Evolutionary conservation across 2,329 filamentous ascomycete genomes (phyloP).

Genomic region (Aspergillus sergii): DNA sequence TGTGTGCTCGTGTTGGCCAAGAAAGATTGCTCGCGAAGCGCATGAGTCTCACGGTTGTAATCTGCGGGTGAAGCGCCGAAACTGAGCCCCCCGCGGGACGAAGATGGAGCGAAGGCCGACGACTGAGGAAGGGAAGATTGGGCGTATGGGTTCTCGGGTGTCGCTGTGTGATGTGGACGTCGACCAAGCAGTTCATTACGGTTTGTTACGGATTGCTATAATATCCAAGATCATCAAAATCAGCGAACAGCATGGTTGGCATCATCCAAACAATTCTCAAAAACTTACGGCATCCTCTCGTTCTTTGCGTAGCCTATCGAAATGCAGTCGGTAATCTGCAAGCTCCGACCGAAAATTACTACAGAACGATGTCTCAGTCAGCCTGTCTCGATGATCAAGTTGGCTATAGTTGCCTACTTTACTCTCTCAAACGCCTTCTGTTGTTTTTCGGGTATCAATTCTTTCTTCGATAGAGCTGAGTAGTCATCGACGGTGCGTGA

Average conservation of each 20-base stretch:
- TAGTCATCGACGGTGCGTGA: slow-evolving; percentile 93
- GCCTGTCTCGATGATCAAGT: background rate
- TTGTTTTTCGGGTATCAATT: slow-evolving; percentile 87
- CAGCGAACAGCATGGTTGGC: too few species aligned
- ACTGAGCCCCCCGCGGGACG: slow-evolving; percentile 41
- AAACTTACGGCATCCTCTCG: slow-evolving; percentile 69
- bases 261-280: background rate
- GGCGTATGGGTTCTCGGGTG: slow-evolving; percentile 92
- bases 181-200: slow-evolving; percentile 82
- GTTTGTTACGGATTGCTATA: slow-evolving; percentile 64
- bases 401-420: slow-evolving; percentile 45
- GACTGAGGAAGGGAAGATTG: slow-evolving; percentile 53
- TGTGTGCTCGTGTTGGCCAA: slow-evolving; percentile 79
- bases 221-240: background rate
- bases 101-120: slow-evolving; percentile 46
- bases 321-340: slow-evolving; percentile 73
- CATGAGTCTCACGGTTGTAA: slow-evolving; percentile 74
- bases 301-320: slow-evolving; percentile 75
- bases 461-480: slow-evolving; percentile 78
- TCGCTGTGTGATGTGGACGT: slow-evolving; percentile 74
- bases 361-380: background rate
- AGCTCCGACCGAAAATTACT: slow-evolving; percentile 78
- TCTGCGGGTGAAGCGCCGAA: slow-evolving; percentile 55
- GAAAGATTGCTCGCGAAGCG: slow-evolving; percentile 86
- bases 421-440: slow-evolving; percentile 86